A percentile compares a stretch with the other conserved stretches of the same genome.
These are phyloP conservation scores for Mucor racemosus DNA, from an alignment of 371 early-diverging fungal genomes.

Conservation along the genomic window DNA sequence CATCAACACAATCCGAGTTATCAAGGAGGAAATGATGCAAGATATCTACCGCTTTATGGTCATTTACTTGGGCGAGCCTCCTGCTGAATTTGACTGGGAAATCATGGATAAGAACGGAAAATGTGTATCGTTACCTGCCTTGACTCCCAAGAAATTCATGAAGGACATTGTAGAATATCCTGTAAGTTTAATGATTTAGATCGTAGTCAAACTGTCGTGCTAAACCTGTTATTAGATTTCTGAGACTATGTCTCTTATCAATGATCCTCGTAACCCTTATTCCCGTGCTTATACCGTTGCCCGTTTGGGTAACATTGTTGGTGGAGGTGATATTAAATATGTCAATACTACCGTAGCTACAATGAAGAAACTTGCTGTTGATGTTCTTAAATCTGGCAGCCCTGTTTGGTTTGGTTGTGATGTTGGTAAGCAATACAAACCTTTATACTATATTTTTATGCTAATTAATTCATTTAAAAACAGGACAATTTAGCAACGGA, in stretches of 20 bases:
- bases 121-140: conserved; percentile 52
- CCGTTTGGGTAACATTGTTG: conserved; percentile 78
- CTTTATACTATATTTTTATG: background rate
- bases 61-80: conserved; percentile 81
- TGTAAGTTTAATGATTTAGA: conserved; percentile 36
- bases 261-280: conserved; percentile 78
- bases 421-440: conserved; percentile 64
- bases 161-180: conserved; percentile 66
- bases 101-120: conserved; percentile 74
- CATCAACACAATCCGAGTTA: conserved; percentile 36
- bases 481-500: conserved; percentile 47
- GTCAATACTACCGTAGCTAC: conserved; percentile 64
- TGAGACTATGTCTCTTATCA: conserved; percentile 73
- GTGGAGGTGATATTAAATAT: conserved; percentile 69
- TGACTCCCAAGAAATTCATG: conserved; percentile 74
- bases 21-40: conserved; percentile 68
- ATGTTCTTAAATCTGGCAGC: conserved; percentile 61
- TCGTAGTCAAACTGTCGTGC: background rate
- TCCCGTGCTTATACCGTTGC: conserved; percentile 73
- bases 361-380: conserved; percentile 67
- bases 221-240: conserved; percentile 45
- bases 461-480: background rate
- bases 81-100: conserved; percentile 72
- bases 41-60: conserved; percentile 77
- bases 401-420: conserved; percentile 90